Evolutionary conservation across 306 rosid genomes (phyloP), one percentile per base, ranked within the genome.

Genomic region (Senna tora): DNA sequence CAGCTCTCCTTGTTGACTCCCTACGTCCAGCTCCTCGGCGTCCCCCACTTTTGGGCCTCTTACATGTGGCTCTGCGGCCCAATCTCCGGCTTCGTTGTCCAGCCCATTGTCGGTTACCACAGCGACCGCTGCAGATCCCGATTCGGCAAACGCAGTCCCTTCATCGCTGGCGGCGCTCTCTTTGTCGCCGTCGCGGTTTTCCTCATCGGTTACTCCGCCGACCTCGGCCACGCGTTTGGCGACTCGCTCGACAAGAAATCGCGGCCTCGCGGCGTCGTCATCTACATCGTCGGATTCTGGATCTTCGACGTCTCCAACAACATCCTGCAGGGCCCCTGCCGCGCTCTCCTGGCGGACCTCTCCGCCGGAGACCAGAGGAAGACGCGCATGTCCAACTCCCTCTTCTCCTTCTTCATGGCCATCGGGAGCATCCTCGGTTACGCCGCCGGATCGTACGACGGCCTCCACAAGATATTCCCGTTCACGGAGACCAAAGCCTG

Each of bases 61-160:
- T 81, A 81, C 79, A 77, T 88, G 56, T 88, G 93, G 93, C 87
- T 88, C 22, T 88, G 90, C 0, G 88, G 93, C 0, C 93, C 93
- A 19, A 41, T 88, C 50, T 88, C 93, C 4, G 93, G 93, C 8
- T 21, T 88, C 52, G 1, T 88, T 0, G 88, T 88, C 2, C 93
- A 88, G 28, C 93, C 93, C 4, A 32, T 76, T 2, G 90, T 83
- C 2, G 93, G 90, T 0, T 88, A 81, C 81, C 55, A 83, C 77
- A 85, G 90, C 17, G 93, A 88, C 56, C 87, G 81, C 3, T 81
- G 88, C 76, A 64, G 75, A 21, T 85, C 87, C 16, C 16, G 84
- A 12, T 83, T 83, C 38, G 93, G 93, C 20, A 87, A 88, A 2
- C 88, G 93, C n/a, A 79, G 87, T 0, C 93, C 93, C 2, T 88